Evolutionary conservation across 257 asterid species (phyloP).

Genomic region (Solanum medicagineum): DNA sequence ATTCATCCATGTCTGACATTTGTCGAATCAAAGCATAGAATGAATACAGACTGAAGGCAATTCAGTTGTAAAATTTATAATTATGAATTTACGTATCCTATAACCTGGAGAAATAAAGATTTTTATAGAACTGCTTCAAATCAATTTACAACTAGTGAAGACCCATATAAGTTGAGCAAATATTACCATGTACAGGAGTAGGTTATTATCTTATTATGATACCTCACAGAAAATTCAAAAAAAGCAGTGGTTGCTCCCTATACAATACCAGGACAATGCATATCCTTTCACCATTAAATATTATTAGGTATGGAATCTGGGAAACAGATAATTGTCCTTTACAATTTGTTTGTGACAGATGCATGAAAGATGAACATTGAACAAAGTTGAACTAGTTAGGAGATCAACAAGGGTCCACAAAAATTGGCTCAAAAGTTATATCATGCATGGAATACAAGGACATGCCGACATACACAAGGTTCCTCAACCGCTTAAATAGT

Average conservation of each 20-base stretch:
- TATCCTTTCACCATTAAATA: neutral
- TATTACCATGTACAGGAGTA: neutral
- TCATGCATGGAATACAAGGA: neutral
- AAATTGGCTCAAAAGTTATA: neutral
- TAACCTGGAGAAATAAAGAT: neutral
- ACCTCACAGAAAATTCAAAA: neutral
- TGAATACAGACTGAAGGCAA: neutral
- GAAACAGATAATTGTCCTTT: neutral
- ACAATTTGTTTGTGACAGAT: neutral
- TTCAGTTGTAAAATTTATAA: neutral
- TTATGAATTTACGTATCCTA: neutral
- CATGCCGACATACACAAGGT: conserved; percentile 59
- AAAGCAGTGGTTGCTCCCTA: neutral
- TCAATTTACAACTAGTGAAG: neutral
- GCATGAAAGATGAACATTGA: neutral
- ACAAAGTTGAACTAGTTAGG: neutral
- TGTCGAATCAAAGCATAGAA: neutral
- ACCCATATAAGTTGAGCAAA: neutral
- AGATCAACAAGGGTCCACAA: neutral
- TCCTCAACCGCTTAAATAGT: conserved; percentile 68
- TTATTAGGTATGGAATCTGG: neutral
- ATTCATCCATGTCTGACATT: neutral
- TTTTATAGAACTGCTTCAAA: neutral
- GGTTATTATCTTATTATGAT: neutral
- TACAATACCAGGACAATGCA: neutral